Evolutionary conservation across 2,329 filamentous ascomycete species (phyloP).

Genomic region (Ophiosphaerella korrae): DNA sequence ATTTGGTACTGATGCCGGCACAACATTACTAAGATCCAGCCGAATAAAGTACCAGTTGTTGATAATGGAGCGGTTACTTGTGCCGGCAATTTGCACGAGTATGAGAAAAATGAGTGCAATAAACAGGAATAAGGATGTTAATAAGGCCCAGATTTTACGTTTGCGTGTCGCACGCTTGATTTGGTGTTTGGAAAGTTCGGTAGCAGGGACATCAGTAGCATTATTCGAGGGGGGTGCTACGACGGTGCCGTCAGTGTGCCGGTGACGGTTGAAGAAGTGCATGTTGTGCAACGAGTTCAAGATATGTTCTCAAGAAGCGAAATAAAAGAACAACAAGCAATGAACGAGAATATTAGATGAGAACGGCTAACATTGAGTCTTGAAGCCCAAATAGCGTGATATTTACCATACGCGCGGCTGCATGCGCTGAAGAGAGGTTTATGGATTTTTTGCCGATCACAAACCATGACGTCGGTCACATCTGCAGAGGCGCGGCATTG

Average conservation of each 20-base stretch:
- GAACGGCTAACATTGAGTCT: background rate
- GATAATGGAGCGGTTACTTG: slow-evolving; percentile 64
- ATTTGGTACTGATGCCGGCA: slow-evolving; percentile 74
- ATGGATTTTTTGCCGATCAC: slow-evolving; percentile 21
- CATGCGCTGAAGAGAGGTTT: slow-evolving; percentile 24
- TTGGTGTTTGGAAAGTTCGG: slow-evolving; percentile 43
- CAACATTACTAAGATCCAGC: slow-evolving; percentile 80
- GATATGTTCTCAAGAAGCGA: background rate
- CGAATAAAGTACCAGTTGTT: slow-evolving; percentile 81
- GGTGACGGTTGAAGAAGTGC: slow-evolving; percentile 33
- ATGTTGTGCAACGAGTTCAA: slow-evolving; percentile 4
- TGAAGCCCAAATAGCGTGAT: slow-evolving; percentile 3
- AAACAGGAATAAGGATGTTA: slow-evolving; percentile 73
- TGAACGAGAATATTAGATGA: background rate
- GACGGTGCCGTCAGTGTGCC: slow-evolving; percentile 21
- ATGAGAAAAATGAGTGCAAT: slow-evolving; percentile 78
- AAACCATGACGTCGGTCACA: slow-evolving; percentile 29
- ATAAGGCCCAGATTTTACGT: slow-evolving; percentile 65
- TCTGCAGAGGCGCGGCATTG: slow-evolving; percentile 12
- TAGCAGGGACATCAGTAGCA: slow-evolving; percentile 23
- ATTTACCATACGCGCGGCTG: slow-evolving; percentile 27
- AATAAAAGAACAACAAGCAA: slow-evolving; percentile 5
- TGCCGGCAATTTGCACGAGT: slow-evolving; percentile 80
- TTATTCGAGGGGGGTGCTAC: slow-evolving; percentile 8
- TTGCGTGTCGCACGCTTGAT: slow-evolving; percentile 51